A percentile compares a stretch with the other conserved stretches of the same genome.
Evolutionary conservation across 805 yeast genomes (phyloP).

Genomic region (Metschnikowia cubensis): DNA sequence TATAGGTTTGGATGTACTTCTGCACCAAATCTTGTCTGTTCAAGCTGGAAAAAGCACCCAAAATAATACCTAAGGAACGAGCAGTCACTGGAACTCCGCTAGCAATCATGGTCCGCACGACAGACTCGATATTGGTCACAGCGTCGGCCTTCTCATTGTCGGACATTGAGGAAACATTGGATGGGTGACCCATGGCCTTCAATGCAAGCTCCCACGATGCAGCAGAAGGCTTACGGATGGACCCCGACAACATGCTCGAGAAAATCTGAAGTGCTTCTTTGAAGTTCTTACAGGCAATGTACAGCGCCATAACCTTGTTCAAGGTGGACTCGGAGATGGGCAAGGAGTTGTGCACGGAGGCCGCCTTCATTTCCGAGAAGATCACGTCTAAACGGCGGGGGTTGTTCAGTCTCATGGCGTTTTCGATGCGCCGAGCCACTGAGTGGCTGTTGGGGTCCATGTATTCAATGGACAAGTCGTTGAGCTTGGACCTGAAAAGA

Average conservation of each 20-base stretch:
- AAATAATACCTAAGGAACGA: slow-evolving; percentile 45
- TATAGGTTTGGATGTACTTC: slow-evolving; percentile 30
- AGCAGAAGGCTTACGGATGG: slow-evolving; percentile 37
- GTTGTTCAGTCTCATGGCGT: slow-evolving; percentile 19
- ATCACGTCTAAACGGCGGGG: slow-evolving; percentile 17
- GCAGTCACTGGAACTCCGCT: slow-evolving; percentile 39
- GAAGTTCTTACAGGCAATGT: slow-evolving; percentile 31
- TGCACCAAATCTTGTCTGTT: slow-evolving; percentile 41
- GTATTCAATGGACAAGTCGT: slow-evolving; percentile 16
- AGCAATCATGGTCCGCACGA: slow-evolving; percentile 28
- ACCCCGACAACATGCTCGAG: slow-evolving; percentile 42
- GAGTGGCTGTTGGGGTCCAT: slow-evolving; percentile 34
- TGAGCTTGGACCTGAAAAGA: slow-evolving; percentile 5
- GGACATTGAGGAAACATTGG: slow-evolving; percentile 25
- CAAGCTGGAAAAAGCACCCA: slow-evolving; percentile 45
- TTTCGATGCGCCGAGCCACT: slow-evolving; percentile 22
- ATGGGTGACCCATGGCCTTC: slow-evolving; percentile 42
- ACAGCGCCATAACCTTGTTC: slow-evolving; percentile 45
- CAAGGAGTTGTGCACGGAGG: slow-evolving; percentile 22
- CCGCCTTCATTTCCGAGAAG: slow-evolving; percentile 25
- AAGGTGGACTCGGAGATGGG: slow-evolving; percentile 40
- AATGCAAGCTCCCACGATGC: slow-evolving; percentile 59
- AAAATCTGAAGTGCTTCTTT: slow-evolving; percentile 44
- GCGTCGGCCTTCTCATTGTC: slow-evolving; percentile 22
- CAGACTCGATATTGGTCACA: slow-evolving; percentile 24